Percentiles rank a stretch among this genome's conserved stretches.
Evolutionary conservation across 164 flowering plant species (phyloP).

Genomic region (Magnolia kwangsiensis): DNA sequence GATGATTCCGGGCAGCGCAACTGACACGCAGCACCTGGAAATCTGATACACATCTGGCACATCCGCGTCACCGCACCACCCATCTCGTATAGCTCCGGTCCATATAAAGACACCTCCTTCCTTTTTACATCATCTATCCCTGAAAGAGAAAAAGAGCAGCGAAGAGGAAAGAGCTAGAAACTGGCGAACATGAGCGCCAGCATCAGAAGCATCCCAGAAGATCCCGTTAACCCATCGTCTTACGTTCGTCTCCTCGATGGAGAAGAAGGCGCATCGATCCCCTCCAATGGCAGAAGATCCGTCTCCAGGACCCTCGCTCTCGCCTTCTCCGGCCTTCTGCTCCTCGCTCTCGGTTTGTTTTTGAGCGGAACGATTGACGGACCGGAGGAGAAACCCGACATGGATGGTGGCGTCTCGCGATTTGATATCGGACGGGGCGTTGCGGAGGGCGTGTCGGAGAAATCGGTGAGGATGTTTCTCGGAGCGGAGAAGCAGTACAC

Average conservation of each 20-base stretch:
- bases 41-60: too few relatives aligned
- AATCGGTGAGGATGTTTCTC: conserved; percentile 2
- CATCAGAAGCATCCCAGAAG: background rate
- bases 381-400: background rate
- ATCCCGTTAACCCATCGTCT: background rate
- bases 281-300: background rate
- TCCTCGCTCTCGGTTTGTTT: background rate
- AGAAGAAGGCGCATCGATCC: background rate
- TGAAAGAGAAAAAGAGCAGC: background rate
- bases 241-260: background rate
- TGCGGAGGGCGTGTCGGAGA: conserved; percentile 20
- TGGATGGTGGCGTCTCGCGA: background rate
- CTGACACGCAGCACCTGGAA: too few relatives aligned
- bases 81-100: too few relatives aligned
- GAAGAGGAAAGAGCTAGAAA: background rate
- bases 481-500: background rate
- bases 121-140: too few relatives aligned
- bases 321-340: background rate
- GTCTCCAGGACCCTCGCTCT: background rate
- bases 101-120: too few relatives aligned
- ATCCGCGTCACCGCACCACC: too few relatives aligned
- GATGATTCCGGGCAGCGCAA: too few relatives aligned
- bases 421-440: conserved; percentile 5
- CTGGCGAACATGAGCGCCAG: background rate
- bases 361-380: background rate